Evolutionary conservation across 1,284 basidiomycete genomes (phyloP).

Genomic region (Athelia sp.): DNA sequence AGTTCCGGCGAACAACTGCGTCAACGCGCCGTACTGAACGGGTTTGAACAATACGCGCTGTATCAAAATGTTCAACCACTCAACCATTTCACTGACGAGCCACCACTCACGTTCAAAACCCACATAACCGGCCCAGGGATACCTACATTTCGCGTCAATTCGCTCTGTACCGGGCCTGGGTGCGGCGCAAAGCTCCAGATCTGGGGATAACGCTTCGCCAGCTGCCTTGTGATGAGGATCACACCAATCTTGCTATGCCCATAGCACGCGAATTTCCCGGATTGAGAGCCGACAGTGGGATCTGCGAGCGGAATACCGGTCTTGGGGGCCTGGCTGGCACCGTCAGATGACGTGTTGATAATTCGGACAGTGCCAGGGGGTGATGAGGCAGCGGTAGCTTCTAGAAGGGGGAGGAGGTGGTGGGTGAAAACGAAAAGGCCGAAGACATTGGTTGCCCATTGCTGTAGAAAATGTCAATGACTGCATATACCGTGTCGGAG

Average conservation of each 20-base stretch:
- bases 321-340: slow-evolving; percentile 4
- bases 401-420: slow-evolving; percentile 5
- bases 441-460: slow-evolving; percentile 6
- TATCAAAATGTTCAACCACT: not conserved
- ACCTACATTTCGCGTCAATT: slow-evolving; percentile 1
- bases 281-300: slow-evolving; percentile 1
- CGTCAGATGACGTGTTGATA: slow-evolving; percentile 3
- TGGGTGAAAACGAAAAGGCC: slow-evolving; percentile 7
- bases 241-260: slow-evolving; percentile 2
- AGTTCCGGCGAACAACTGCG: slow-evolving; percentile 5
- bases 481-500: not conserved
- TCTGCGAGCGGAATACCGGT: slow-evolving; percentile 1
- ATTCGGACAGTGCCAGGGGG: slow-evolving; percentile 4
- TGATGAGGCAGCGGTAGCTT: slow-evolving; percentile 1
- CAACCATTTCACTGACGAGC: not conserved
- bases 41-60: slow-evolving; percentile 3
- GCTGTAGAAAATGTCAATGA: slow-evolving; percentile 6
- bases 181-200: slow-evolving; percentile 5
- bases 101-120: slow-evolving; percentile 2
- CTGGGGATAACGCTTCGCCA: not conserved
- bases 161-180: slow-evolving; percentile 1
- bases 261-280: slow-evolving; percentile 3
- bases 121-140: slow-evolving; percentile 3
- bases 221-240: not conserved
- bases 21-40: slow-evolving; percentile 4